Evolutionary conservation across 495 filamentous ascomycete genomes (phyloP), one percentile per base, ranked within the genome.

Genomic region (Podospora pseudocomata): DNA sequence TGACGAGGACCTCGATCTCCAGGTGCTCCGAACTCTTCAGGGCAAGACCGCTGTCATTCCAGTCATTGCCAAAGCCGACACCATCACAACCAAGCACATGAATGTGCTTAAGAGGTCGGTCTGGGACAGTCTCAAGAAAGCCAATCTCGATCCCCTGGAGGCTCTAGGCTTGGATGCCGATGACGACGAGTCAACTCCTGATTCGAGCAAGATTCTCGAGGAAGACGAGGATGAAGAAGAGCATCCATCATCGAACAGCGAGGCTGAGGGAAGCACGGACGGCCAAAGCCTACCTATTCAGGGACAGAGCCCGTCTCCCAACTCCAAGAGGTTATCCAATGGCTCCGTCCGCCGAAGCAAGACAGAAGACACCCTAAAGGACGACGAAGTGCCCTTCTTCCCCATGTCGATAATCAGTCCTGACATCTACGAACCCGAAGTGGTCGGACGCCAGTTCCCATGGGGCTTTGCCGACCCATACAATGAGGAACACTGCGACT

Each of bases 391-490:
- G 53, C 84, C 85, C n/a, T 85, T 85, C 73, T 83, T 97, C 57
- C 95, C 95, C 2, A 86, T 98, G 75, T 95, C 92, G n/a, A 92
- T 96, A 75, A 87, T 98, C 73, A 95, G 92, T 32, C 95, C 95
- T 1, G 95, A 99, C 74, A 86, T 88, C 34, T 94, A 97, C 80
- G 93, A 95, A 72, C 86, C 92, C 55, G 86, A 84, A 20, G 83
- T 88, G 55, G 78, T 94, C 64, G 95, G 94, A 19, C 88, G 95
- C 63, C 89, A 87, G 60, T 99, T 98, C 73, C 91, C 96, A 4
- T 99, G 95, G 95, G 95, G 95, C 20, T 94, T 97, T 74, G 95
- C 95, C 13, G 92, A 97, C 73, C 95, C 95, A 0, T 92, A 93
- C 80, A 87, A 97, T 73, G 82, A 89, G 39, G 88, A 90, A 71